Conservation (phyloP, 768 basidiomycete genomes). For the Boletus sp. region DNA sequence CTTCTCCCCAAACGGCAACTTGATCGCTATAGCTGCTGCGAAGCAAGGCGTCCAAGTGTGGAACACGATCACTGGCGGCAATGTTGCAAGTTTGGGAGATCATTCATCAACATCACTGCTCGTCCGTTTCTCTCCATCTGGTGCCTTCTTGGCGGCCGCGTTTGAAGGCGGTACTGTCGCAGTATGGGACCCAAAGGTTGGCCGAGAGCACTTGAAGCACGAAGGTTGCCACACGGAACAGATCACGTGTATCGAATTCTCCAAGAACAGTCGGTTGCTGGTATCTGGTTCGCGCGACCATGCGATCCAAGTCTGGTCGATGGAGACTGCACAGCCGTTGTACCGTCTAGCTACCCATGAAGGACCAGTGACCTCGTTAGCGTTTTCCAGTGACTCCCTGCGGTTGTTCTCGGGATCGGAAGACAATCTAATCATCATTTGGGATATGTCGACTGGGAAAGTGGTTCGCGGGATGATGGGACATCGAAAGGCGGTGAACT, state of each 20-base stretch:
- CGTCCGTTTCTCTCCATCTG: constrained; percentile 19
- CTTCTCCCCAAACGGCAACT: too few relatives aligned
- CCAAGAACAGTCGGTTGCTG: too few relatives aligned
- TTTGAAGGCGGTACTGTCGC: constrained; percentile 14
- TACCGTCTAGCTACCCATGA: constrained; percentile 14
- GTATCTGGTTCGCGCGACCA: too few relatives aligned
- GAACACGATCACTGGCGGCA: too few relatives aligned
- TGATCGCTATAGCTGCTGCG: too few relatives aligned
- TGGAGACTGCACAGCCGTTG: constrained; percentile 8
- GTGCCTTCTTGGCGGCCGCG: constrained; percentile 16
- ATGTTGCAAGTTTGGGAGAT: constrained; percentile 19
- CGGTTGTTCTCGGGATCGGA: too few relatives aligned
- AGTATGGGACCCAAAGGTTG: constrained; percentile 17
- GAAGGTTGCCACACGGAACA: too few relatives aligned
- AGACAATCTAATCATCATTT: constrained; percentile 8
- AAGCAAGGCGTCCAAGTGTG: too few relatives aligned
- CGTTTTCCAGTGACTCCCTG: constrained; percentile 16
- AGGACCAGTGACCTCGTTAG: constrained; percentile 17
- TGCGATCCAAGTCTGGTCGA: constrained; percentile 23
- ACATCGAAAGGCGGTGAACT: constrained; percentile 14
- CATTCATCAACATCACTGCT: constrained; percentile 3
- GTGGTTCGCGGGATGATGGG: constrained; percentile 18
- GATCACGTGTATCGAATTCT: too few relatives aligned
- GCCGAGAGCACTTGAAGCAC: too few relatives aligned
- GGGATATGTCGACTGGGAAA: constrained; percentile 19